Percentiles rank a stretch among this genome's conserved stretches.
These are phyloP conservation scores for Globisporangium cystogenes DNA, from an alignment of 352 stramenopile species.

Conservation along the genomic window DNA sequence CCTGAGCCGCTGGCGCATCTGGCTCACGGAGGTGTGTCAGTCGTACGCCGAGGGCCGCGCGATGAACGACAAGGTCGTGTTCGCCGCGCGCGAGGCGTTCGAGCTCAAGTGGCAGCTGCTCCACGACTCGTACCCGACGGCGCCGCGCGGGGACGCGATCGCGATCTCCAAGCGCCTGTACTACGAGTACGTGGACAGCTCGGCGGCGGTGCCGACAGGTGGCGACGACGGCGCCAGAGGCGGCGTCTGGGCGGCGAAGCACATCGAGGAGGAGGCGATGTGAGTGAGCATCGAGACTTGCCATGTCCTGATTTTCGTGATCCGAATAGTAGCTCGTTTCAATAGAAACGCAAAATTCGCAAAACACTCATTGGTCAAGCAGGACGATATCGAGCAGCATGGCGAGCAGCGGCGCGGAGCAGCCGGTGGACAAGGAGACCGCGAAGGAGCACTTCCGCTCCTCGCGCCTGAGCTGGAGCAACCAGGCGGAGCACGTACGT, in stretches of 20 bases:
- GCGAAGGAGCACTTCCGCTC: conserved; percentile 67
- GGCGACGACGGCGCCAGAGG: too few relatives aligned
- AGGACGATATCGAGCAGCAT: conserved; percentile 6
- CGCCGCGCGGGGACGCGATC: conserved; percentile 35
- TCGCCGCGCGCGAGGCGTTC: conserved; percentile 44
- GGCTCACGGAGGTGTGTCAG: conserved; percentile 63
- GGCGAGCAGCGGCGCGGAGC: conserved; percentile 22
- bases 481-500: conserved; percentile 75
- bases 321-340: too few relatives aligned
- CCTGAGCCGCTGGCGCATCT: conserved; percentile 63
- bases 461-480: conserved; percentile 78
- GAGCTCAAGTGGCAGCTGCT: conserved; percentile 75
- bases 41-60: conserved; percentile 52
- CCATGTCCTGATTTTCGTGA: too few relatives aligned
- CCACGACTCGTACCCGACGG: conserved; percentile 44
- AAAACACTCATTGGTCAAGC: too few relatives aligned
- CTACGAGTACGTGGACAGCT: conserved; percentile 33
- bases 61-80: conserved; percentile 42
- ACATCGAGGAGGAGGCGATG: conserved; percentile 1
- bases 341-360: too few relatives aligned
- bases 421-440: conserved; percentile 63
- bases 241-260: conserved; percentile 3
- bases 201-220: too few relatives aligned
- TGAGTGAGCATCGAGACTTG: conserved; percentile 1
- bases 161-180: conserved; percentile 50